Evolutionary conservation across 805 yeast genomes (phyloP).

Genomic region (Alloascoidea africana): DNA sequence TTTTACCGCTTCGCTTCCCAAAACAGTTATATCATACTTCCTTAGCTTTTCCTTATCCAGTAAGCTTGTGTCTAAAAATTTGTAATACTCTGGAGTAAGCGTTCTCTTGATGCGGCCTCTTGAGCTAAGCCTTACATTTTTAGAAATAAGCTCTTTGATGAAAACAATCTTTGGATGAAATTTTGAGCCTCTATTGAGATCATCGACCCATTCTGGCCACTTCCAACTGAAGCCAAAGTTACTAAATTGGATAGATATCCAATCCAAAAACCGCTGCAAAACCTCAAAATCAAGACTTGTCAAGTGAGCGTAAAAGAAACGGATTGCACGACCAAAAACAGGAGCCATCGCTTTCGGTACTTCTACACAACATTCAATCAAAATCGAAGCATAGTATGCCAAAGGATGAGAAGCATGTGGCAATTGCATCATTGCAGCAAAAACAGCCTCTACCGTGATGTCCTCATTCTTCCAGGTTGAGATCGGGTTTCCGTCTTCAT

Average conservation of each 20-base stretch:
- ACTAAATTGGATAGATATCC: constrained; percentile 89
- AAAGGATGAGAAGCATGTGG: constrained; percentile 52
- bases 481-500: constrained; percentile 11
- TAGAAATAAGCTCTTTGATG: constrained; percentile 63
- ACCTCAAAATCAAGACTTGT: constrained; percentile 63
- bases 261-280: constrained; percentile 58
- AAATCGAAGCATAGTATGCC: constrained; percentile 70
- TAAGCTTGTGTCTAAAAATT: constrained; percentile 29
- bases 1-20: constrained; percentile 11
- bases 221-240: constrained; percentile 95
- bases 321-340: constrained; percentile 82
- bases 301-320: constrained; percentile 61
- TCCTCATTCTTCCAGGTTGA: constrained; percentile 91
- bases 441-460: constrained; percentile 66
- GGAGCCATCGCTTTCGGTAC: constrained; percentile 82
- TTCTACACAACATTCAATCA: constrained; percentile 77
- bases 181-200: constrained; percentile 28
- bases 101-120: constrained; percentile 57
- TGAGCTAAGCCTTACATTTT: constrained; percentile 75
- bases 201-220: constrained; percentile 82
- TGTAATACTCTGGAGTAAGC: constrained; percentile 42
- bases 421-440: constrained; percentile 62
- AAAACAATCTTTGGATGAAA: constrained; percentile 63
- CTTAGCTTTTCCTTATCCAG: constrained; percentile 20
- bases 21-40: constrained; percentile 21